phyloP scores from a whole-genome alignment of 2,329 filamentous ascomycete genomes.

The Ceratocystis diversiconidia region DNA sequence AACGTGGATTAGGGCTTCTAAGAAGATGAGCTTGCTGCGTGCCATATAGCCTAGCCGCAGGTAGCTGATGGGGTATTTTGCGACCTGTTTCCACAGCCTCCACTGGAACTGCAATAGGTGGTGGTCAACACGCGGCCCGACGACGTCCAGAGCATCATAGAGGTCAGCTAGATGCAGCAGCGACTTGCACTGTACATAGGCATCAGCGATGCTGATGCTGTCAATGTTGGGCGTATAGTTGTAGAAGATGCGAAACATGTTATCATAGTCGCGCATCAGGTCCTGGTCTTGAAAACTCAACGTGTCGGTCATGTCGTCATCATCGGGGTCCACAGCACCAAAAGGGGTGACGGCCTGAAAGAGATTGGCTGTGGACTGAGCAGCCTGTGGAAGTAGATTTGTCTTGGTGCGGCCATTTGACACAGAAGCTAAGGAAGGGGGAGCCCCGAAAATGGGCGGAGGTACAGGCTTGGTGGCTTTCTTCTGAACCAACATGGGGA shows the following conservation, averaged over 20 bases:
- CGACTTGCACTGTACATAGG: constrained; percentile 87
- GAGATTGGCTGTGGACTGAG: constrained; percentile 40
- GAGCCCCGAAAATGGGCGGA: constrained; percentile 30
- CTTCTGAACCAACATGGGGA: constrained; percentile 78
- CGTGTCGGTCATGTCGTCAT: constrained; percentile 29
- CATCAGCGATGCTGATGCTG: constrained; percentile 74
- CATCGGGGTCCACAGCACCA: background rate
- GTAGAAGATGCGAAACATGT: constrained; percentile 91
- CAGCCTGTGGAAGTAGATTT: background rate
- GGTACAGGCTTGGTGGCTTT: constrained; percentile 30
- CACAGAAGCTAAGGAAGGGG: background rate
- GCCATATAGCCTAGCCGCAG: constrained; percentile 79
- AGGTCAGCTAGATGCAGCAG: constrained; percentile 81
- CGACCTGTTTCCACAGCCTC: constrained; percentile 86
- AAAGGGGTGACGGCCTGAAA: constrained; percentile 67
- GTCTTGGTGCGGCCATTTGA: background rate
- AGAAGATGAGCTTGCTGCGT: constrained; percentile 68
- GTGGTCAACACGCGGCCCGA: constrained; percentile 82
- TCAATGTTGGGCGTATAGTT: constrained; percentile 76
- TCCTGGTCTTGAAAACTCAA: constrained; percentile 53
- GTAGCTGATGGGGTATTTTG: constrained; percentile 88
- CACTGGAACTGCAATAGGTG: constrained; percentile 86
- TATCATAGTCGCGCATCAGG: constrained; percentile 82
- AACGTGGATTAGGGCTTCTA: constrained; percentile 81
- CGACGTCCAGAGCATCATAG: constrained; percentile 79